phyloP scores from a whole-genome alignment of 2,329 filamentous ascomycete species.

The Pyrenophora tritici-repentis region DNA sequence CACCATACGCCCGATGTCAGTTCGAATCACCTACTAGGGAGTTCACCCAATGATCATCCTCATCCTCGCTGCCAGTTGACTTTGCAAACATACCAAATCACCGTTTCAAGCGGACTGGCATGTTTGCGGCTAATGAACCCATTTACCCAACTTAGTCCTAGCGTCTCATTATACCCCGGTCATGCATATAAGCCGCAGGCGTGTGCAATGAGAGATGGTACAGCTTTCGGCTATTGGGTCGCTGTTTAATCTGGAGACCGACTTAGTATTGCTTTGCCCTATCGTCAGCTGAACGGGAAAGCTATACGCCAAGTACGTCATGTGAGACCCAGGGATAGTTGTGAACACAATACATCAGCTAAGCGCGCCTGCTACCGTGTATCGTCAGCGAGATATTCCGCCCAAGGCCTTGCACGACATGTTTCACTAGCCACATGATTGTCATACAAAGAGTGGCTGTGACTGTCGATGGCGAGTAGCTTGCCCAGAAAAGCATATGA shows the following conservation, averaged over 20 bases:
- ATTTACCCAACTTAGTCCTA: conserved; percentile 22
- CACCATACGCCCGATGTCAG: not conserved
- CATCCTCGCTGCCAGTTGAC: not conserved
- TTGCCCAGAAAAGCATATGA: not conserved
- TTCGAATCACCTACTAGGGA: not conserved
- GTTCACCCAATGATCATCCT: not conserved
- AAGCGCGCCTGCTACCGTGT: not conserved
- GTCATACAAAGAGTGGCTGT: not conserved
- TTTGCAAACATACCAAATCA: conserved; percentile 1
- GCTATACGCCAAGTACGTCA: not conserved
- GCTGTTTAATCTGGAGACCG: conserved; percentile 5
- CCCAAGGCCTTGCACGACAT: not conserved
- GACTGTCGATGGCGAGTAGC: not conserved
- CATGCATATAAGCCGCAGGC: conserved; percentile 21
- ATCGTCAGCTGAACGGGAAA: conserved; percentile 9
- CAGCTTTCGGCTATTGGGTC: conserved; percentile 16
- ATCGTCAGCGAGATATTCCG: not conserved
- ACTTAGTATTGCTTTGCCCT: conserved; percentile 5
- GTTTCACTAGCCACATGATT: conserved; percentile 2
- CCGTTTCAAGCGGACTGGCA: conserved; percentile 2
- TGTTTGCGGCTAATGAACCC: conserved; percentile 17
- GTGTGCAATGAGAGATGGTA: conserved; percentile 7
- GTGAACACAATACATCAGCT: not conserved
- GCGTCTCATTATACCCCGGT: conserved; percentile 10
- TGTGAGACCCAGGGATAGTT: not conserved